Evolutionary conservation across 208 protist genomes (phyloP).

Genomic region (Leishmania gerbilli): DNA sequence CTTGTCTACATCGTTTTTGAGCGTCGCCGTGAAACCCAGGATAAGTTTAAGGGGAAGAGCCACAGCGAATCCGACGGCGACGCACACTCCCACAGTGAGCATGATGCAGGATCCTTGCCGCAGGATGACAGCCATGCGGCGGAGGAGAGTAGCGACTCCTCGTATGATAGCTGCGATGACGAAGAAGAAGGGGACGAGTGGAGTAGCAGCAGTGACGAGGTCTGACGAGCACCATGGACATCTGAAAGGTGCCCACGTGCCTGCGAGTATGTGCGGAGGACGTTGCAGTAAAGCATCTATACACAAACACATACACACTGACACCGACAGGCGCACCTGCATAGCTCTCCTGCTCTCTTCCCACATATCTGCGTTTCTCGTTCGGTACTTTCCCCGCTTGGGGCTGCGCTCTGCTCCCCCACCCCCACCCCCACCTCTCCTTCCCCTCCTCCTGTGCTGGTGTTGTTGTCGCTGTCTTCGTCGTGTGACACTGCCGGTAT

Average conservation of each 20-base stretch:
- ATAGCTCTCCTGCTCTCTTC: not conserved
- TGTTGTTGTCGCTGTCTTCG: not conserved
- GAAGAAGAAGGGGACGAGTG: not conserved
- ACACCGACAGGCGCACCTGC: not conserved
- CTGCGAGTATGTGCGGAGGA: not conserved
- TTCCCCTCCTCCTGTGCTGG: not conserved
- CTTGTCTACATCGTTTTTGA: slow-evolving; percentile 23
- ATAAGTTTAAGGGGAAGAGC: not conserved
- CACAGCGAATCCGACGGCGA: not conserved
- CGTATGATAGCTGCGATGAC: not conserved
- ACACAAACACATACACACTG: too few species aligned
- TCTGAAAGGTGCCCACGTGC: not conserved
- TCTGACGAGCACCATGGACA: not conserved
- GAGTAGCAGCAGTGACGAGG: not conserved
- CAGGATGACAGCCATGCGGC: not conserved
- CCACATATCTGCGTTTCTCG: not conserved
- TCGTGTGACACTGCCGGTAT: not conserved
- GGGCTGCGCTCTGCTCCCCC: not conserved
- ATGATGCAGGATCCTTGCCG: not conserved
- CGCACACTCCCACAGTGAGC: not conserved
- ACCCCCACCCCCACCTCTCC: not conserved
- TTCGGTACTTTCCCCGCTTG: too few species aligned
- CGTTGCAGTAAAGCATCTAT: not conserved
- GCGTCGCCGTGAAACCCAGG: slow-evolving; percentile 1
- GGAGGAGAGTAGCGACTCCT: not conserved